Conservation (phyloP, 2,329 filamentous ascomycete species). For the Colletotrichum orbiculare region DNA sequence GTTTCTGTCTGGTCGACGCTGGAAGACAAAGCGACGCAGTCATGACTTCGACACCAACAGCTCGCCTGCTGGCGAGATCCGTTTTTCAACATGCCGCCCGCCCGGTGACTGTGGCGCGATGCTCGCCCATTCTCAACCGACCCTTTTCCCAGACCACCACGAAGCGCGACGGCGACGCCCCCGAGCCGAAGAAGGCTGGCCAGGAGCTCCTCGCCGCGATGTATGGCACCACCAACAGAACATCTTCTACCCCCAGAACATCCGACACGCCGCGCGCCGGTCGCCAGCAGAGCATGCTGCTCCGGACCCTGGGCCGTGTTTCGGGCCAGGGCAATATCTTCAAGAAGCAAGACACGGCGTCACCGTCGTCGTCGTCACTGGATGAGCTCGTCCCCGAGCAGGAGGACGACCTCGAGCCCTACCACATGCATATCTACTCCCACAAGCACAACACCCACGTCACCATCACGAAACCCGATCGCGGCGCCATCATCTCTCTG, state of each 20-base stretch:
- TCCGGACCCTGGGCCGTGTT: constrained; percentile 48
- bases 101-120: constrained; percentile 34
- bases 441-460: constrained; percentile 97
- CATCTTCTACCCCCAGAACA: constrained; percentile 3
- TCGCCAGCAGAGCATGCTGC: constrained; percentile 51
- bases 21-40: constrained; percentile 18
- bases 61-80: constrained; percentile 55
- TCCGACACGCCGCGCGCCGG: constrained; percentile 34
- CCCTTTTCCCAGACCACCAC: constrained; percentile 52
- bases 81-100: constrained; percentile 44
- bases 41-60: constrained; percentile 58
- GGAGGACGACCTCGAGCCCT: constrained; percentile 67
- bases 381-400: constrained; percentile 41
- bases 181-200: constrained; percentile 32
- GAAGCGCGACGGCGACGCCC: constrained; percentile 40
- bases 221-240: constrained; percentile 25
- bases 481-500: constrained; percentile 81
- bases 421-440: constrained; percentile 87
- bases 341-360: constrained; percentile 25
- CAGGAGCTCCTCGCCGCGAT: constrained; percentile 37
- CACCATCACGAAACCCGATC: constrained; percentile 85
- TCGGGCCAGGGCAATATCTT: constrained; percentile 28
- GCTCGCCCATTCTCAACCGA: constrained; percentile 42
- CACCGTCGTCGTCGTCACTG: constrained; percentile 11
- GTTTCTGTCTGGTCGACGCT: too few species aligned